Evolutionary conservation across 345 rosid genomes (phyloP).

Genomic region (Arabidopsis suecica): DNA sequence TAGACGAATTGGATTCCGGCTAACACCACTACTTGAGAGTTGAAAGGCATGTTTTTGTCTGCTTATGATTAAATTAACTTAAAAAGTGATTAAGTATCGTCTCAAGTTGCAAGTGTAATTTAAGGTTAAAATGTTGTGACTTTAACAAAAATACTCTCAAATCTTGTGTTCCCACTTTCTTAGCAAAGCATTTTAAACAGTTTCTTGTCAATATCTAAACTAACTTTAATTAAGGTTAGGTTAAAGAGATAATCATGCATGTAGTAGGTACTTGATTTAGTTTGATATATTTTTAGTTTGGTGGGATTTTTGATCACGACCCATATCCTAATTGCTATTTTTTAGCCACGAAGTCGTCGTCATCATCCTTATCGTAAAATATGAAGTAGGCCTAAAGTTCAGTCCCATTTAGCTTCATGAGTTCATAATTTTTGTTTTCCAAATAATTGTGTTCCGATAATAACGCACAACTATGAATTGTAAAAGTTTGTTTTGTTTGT

Average conservation of each 20-base stretch:
- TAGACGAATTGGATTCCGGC: slow-evolving; percentile 10
- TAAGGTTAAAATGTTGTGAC: background rate
- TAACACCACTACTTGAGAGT: slow-evolving; percentile 16
- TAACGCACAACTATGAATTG: background rate
- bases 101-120: slow-evolving; percentile 17
- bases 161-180: slow-evolving; percentile 24
- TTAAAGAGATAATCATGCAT: slow-evolving; percentile 26
- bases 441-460: background rate
- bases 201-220: background rate
- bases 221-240: slow-evolving; percentile 7
- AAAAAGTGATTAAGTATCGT: background rate
- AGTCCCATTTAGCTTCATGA: slow-evolving; percentile 15
- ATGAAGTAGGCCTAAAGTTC: slow-evolving; percentile 17
- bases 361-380: slow-evolving; percentile 21
- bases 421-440: slow-evolving; percentile 13
- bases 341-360: slow-evolving; percentile 22
- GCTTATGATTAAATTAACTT: slow-evolving; percentile 10
- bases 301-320: slow-evolving; percentile 38
- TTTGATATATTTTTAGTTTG: slow-evolving; percentile 6
- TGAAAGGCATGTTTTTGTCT: slow-evolving; percentile 23
- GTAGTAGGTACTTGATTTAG: background rate
- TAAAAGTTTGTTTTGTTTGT: background rate
- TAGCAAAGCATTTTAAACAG: slow-evolving; percentile 4
- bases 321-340: slow-evolving; percentile 10
- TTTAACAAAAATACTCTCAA: background rate